Evolutionary conservation across 2,329 filamentous ascomycete species (phyloP), one percentile per base, ranked within the genome.

Genomic region (Talaromyces sp.): DNA sequence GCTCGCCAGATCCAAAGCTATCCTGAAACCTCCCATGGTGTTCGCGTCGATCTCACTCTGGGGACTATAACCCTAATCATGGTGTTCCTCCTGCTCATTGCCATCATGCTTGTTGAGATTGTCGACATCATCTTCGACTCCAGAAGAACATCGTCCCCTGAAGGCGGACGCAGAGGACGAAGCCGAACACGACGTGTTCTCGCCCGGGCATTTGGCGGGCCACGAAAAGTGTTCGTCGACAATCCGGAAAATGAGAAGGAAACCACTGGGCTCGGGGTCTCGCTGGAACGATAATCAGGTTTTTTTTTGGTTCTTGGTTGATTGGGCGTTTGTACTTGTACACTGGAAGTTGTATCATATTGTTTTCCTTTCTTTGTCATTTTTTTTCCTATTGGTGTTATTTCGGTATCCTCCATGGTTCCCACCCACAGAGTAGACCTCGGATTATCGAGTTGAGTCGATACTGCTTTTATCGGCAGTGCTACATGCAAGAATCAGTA

Each of bases 91-190:
- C 40, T 63, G 16, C 44, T 63, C 47, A 16, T 63, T 28, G 57
- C 61, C 14, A 55, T 63, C 28, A 31, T 58, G 54, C 53, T 63
- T 34, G 61, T 63, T 23, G 61, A 63, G 36, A 14, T 51, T 23
- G 36, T 60, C 23, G 61, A 53, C 36, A 9, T 57, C 10, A 16
- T 63, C 18, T 55, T 10, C 23, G 31, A 30, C 5, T n/a, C 53
- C 23, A 31, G 52, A 53, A 28, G 30, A 28, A 14, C 40, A 34
- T 44, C 40, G 31, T 57, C 55, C 2, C n/a, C 31, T 31, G 30
- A 50, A 16, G 52, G 53, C 9, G 51, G 36, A 5, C 12, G 28
- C 30, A 28, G 50, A 31, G 27, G 27, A 53, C 16, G 50, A n/a
- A 53, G 27, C 16, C 50, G 50, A n/a, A n/a, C 27, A 14, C 23